phyloP scores from a whole-genome alignment of 805 yeast species.

The Yarrowia divulgata region DNA sequence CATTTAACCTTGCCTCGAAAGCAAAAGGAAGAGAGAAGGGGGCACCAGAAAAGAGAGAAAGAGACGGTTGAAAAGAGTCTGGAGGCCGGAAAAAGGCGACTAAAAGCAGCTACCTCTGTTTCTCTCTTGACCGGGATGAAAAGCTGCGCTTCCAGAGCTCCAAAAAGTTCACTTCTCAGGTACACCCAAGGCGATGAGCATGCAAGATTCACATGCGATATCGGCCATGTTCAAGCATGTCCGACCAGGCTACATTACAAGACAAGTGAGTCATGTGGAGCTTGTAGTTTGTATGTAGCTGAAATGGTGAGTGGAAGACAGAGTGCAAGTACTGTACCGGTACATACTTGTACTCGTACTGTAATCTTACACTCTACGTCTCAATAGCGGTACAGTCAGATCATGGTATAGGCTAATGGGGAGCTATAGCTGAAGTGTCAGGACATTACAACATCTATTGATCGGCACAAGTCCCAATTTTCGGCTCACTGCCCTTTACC shows the following conservation, averaged over 20 bases:
- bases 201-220: conserved; percentile 13
- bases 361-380: too few relatives aligned
- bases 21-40: not conserved
- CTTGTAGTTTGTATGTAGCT: too few relatives aligned
- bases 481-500: not conserved
- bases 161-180: not conserved
- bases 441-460: too few relatives aligned
- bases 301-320: too few relatives aligned
- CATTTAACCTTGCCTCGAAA: conserved; percentile 13
- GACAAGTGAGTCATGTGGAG: not conserved
- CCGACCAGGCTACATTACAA: not conserved
- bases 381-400: too few relatives aligned
- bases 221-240: not conserved
- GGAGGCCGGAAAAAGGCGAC: not conserved
- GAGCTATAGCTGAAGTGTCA: too few relatives aligned
- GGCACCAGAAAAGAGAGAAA: not conserved
- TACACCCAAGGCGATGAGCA: conserved; percentile 1
- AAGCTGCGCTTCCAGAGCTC: not conserved
- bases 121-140: not conserved
- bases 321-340: too few relatives aligned
- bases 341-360: too few relatives aligned
- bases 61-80: too few relatives aligned
- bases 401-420: too few relatives aligned
- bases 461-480: too few relatives aligned
- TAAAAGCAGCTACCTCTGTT: not conserved